Evolutionary conservation across 1,284 basidiomycete genomes (phyloP), one percentile per base, ranked within the genome.

Genomic region (Fomitopsis betulina): DNA sequence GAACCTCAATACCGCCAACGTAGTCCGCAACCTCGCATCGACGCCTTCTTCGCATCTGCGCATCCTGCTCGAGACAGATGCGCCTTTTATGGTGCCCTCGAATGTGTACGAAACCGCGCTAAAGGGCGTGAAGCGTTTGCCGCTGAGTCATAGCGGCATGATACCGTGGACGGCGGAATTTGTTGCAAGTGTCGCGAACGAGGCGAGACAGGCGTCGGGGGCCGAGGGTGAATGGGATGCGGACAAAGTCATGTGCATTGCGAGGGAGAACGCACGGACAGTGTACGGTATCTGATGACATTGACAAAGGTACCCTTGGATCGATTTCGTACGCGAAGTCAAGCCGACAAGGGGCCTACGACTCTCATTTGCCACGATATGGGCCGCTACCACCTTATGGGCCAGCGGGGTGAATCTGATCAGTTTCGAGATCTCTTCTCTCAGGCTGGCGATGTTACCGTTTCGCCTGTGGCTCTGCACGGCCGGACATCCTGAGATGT

Each of bases 131-230:
- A 85, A 81, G 30, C 65, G 83, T 59, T 72, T 93, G 0, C 87
- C 91, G 0, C 69, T 93, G 7, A 89, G 81, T 55, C 90, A 92
- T 67, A 84, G 83, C 0, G 89, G 82, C 0, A 92, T 93, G 87
- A 81, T 93, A 5, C 91, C 91, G 0, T 93, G 89, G 89, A 88
- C 87, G 0, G 89, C 91, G 0, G 82, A 86, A 63, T 91, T 86
- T 65, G 82, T 89, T 0, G 84, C 87, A 1, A 71, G 72, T 1
- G 68, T 83, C 2, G 76, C 80, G 1, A 76, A 75, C 21, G 79
- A 78, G 23, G 75, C 58, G 51, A 40, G 2, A 53, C 39, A 5
- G 51, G 32, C 17, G 32, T n/a, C 23, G 30, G 49, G 27, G 17
- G 9, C 5, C 8, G 47, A 50, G 30, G 47, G 17, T 7, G 49